A percentile compares a stretch with the other conserved stretches of the same genome.
phyloP scores from a whole-genome alignment of 805 yeast genomes.

The Candida tammaniensis region DNA sequence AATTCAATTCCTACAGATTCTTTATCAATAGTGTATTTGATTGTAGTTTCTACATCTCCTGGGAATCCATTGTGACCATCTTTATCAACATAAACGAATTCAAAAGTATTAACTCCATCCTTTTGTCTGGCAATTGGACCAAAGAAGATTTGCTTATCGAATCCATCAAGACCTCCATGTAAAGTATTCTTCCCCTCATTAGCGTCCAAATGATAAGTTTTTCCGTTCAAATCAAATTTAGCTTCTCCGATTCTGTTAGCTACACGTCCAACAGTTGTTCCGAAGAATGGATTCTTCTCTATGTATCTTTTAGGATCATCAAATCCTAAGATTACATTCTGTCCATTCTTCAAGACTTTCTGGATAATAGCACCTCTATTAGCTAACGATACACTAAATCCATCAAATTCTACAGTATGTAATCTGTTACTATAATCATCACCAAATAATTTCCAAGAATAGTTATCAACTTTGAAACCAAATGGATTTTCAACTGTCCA shows the following conservation, averaged over 20 bases:
- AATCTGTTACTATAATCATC: constrained; percentile 28
- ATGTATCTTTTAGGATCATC: constrained; percentile 29
- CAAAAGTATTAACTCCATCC: constrained; percentile 20
- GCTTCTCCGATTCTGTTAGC: constrained; percentile 59
- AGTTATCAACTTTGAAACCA: constrained; percentile 46
- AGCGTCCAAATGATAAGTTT: constrained; percentile 36
- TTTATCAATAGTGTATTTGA: constrained; percentile 43
- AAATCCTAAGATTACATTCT: constrained; percentile 39
- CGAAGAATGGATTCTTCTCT: constrained; percentile 48
- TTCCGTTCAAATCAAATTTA: constrained; percentile 38
- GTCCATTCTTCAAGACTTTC: constrained; percentile 36
- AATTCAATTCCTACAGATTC: constrained; percentile 48
- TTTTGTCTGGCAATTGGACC: constrained; percentile 51
- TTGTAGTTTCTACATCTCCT: constrained; percentile 47
- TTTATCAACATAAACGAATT: constrained; percentile 41
- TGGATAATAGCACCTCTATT: constrained; percentile 55
- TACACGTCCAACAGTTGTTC: constrained; percentile 63
- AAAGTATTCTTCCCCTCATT: constrained; percentile 43
- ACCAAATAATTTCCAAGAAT: constrained; percentile 30
- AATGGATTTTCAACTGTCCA: constrained; percentile 71
- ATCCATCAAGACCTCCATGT: constrained; percentile 57
- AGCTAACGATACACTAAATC: constrained; percentile 38
- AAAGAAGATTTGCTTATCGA: constrained; percentile 46
- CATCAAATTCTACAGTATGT: constrained; percentile 31
- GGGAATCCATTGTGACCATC: constrained; percentile 60